Evolutionary conservation across 768 basidiomycete species (phyloP), one percentile per base, ranked within the genome.

Genomic region (Mycena rosella): DNA sequence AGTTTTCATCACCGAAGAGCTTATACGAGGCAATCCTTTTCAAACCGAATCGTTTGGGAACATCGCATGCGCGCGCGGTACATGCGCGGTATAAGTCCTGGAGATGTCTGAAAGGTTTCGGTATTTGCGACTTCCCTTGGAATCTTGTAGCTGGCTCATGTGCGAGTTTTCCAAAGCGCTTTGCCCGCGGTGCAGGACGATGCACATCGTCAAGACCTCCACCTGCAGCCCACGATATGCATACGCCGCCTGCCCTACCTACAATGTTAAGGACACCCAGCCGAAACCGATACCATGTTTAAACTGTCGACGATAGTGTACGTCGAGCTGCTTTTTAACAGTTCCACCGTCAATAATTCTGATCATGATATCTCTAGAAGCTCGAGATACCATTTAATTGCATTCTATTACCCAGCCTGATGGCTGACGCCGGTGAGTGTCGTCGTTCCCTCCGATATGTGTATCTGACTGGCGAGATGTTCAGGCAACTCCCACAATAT

Each of bases 141-240:
- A 18, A 4, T 22, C 24, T 61, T 18, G 20, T 14, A 8, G 1
- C 49, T 13, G 15, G 24, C 48, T 62, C 38, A 62, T 62, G 60
- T 62, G 60, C 30, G 14, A 44, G 24, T 62, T 62, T 22, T 3
- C 44, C 40, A 62, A 54, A 51, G 60, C 51, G 11, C 1, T 53
- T 18, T 62, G 60, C 26, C 60, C 60, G 18, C n/a, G 51, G 20
- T 62, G 60, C 51, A 42, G 17, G n/a, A 45, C 18, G 29, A n/a
- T 44, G 9, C 60, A 54, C 51, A 53, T 51, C 51, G 42, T 45
- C 60, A 62, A 62, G 60, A 2, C 22, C 0, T 15, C 20, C 6
- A 24, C 40, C 8, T 62, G 60, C 30, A 42, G n/a, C 15, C 29
- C 49, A 20, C 30, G 51, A 52, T 62, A 62, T 26, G 3, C 15